Evolutionary conservation across 2,329 filamentous ascomycete species (phyloP).

Genomic region (Colletotrichum trifolii): DNA sequence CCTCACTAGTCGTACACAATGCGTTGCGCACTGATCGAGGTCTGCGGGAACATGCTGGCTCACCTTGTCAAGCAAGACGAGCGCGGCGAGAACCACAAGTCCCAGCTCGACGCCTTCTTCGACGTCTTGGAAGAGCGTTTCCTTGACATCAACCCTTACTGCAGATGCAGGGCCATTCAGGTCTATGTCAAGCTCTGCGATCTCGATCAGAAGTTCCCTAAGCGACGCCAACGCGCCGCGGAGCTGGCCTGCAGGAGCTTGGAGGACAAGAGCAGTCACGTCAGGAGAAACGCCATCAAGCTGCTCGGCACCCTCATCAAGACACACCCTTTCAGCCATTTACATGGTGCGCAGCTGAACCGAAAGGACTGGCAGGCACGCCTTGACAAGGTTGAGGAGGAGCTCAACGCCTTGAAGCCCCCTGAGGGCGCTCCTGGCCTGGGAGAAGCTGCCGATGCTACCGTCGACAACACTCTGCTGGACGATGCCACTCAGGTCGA

Average conservation of each 20-base stretch:
- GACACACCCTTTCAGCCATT: conserved; percentile 91
- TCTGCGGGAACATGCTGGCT: conserved; percentile 93
- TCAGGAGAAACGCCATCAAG: conserved; percentile 94
- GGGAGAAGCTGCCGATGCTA: conserved; percentile 70
- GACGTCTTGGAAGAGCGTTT: conserved; percentile 97
- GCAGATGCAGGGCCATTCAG: conserved; percentile 89
- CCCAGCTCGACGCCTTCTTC: conserved; percentile 95
- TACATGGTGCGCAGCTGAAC: conserved; percentile 89
- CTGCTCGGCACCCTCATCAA: conserved; percentile 88
- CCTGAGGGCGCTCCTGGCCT: conserved; percentile 79
- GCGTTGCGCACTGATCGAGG: conserved; percentile 92
- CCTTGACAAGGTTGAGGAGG: conserved; percentile 83
- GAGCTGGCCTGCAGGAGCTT: conserved; percentile 90
- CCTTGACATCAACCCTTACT: conserved; percentile 96
- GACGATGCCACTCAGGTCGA: conserved; percentile 90
- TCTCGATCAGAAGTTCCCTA: conserved; percentile 95
- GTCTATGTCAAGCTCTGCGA: conserved; percentile 94
- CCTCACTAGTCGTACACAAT: conserved; percentile 82
- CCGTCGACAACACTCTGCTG: conserved; percentile 80
- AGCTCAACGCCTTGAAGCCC: conserved; percentile 84
- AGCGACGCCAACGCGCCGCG: conserved; percentile 86
- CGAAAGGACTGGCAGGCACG: conserved; percentile 87
- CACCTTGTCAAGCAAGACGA: conserved; percentile 94
- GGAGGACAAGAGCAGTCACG: conserved; percentile 98
- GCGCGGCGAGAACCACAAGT: conserved; percentile 90